These are phyloP conservation scores for Inosperma sp. DNA, from an alignment of 768 basidiomycete species.

Conservation along the genomic window DNA sequence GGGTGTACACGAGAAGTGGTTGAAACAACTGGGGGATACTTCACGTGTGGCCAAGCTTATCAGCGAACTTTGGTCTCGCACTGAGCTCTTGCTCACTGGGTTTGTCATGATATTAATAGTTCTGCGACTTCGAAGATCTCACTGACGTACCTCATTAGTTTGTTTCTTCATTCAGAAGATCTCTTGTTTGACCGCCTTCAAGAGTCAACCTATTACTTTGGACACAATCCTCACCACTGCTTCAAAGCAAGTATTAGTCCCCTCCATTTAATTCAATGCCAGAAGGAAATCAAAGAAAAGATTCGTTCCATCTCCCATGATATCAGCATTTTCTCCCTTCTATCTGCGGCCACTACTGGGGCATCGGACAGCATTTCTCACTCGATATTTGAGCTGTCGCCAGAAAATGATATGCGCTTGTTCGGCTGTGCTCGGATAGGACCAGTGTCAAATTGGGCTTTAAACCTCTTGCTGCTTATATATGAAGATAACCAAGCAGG, in stretches of 20 bases:
- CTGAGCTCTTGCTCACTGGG: constrained; percentile 4
- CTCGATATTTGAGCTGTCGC: constrained; percentile 6
- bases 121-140: background rate
- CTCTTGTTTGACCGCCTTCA: constrained; percentile 3
- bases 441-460: constrained; percentile 1
- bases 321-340: background rate
- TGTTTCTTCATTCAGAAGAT: constrained; percentile 4
- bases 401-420: background rate
- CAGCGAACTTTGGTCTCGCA: constrained; percentile 5
- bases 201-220: constrained; percentile 4
- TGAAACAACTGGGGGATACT: constrained; percentile 4
- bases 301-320: background rate
- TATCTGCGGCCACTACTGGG: background rate
- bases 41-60: background rate
- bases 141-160: background rate
- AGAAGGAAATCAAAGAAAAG: background rate
- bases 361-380: background rate
- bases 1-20: background rate
- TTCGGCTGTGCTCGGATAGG: background rate
- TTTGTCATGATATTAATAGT: constrained; percentile 5
- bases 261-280: background rate
- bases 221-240: constrained; percentile 4
- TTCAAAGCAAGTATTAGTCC: background rate
- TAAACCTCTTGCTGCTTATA: background rate
- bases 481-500: background rate